Evolutionary conservation across 2,329 filamentous ascomycete species (phyloP).

Genomic region (Trichoderma hamatum): DNA sequence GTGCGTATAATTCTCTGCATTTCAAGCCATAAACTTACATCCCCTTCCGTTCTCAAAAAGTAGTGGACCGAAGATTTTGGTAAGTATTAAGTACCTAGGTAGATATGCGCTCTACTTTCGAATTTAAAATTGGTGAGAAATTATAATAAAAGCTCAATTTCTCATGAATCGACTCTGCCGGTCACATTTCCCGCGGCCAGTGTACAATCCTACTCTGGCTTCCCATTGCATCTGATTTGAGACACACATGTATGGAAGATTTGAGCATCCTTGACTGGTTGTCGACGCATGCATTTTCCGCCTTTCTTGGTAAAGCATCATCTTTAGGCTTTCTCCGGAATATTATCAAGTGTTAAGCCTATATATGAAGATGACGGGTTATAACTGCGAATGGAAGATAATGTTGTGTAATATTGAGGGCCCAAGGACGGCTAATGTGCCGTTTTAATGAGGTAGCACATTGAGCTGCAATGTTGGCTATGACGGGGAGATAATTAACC

Average conservation of each 20-base stretch:
- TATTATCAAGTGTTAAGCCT: neutral
- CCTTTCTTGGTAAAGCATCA: no score
- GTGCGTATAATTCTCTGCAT: neutral
- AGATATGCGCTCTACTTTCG: neutral
- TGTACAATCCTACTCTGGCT: neutral
- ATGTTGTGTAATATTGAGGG: neutral
- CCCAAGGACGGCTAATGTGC: neutral
- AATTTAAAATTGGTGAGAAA: neutral
- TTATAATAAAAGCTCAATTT: neutral
- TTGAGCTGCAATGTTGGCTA: neutral
- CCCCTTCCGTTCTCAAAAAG: neutral
- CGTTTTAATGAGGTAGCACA: neutral
- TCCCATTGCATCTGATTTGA: neutral
- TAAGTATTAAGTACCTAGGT: no score
- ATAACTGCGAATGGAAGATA: neutral
- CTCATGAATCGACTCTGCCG: neutral
- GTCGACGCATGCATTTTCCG: no score
- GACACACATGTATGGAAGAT: neutral
- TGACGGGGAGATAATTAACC: neutral
- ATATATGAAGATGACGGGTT: neutral
- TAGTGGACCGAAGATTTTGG: neutral
- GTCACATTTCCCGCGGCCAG: no score
- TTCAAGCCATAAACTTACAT: neutral
- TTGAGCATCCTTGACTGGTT: neutral
- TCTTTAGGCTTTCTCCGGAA: neutral